Evolutionary conservation across 495 filamentous ascomycete species (phyloP).

Genomic region (Aspergillus bertholletiae): DNA sequence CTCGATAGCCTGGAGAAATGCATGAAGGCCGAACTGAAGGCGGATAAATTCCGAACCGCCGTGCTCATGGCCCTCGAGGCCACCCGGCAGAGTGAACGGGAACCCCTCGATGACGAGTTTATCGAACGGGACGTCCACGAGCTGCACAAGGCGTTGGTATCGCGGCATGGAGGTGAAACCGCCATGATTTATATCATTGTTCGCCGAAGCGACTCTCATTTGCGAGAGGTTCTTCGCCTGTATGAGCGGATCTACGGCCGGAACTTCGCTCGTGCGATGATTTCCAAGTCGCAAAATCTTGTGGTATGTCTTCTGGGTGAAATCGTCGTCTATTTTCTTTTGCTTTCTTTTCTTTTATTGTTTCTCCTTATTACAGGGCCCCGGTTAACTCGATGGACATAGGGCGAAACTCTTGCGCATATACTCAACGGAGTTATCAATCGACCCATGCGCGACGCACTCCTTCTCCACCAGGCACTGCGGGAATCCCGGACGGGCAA

Average conservation of each 20-base stretch:
- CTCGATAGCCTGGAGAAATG: conserved; percentile 74
- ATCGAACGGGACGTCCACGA: conserved; percentile 69
- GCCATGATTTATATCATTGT: conserved; percentile 88
- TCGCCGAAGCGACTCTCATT: conserved; percentile 70
- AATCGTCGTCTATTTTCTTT: not conserved
- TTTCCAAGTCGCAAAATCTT: conserved; percentile 83
- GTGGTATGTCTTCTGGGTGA: conserved; percentile 61
- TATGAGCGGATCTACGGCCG: conserved; percentile 68
- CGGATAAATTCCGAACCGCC: conserved; percentile 90
- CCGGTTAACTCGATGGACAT: conserved; percentile 1
- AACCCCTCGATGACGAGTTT: conserved; percentile 51
- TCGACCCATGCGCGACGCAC: conserved; percentile 86
- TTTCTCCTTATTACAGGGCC: not conserved
- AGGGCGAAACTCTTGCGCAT: conserved; percentile 95
- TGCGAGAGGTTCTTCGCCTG: conserved; percentile 70
- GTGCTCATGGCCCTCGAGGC: conserved; percentile 83
- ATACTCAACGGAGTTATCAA: conserved; percentile 97
- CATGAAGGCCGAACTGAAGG: conserved; percentile 87
- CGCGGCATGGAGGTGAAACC: conserved; percentile 80
- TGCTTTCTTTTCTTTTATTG: not conserved
- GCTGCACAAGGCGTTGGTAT: conserved; percentile 64
- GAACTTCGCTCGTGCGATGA: conserved; percentile 84
- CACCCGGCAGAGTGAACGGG: conserved; percentile 73
- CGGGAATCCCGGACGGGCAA: conserved; percentile 58
- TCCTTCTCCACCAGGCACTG: conserved; percentile 91